A percentile compares a stretch with the other conserved stretches of the same genome.
Evolutionary conservation across 129 eudicot genomes (phyloP).

Genomic region (Solidago caesia): DNA sequence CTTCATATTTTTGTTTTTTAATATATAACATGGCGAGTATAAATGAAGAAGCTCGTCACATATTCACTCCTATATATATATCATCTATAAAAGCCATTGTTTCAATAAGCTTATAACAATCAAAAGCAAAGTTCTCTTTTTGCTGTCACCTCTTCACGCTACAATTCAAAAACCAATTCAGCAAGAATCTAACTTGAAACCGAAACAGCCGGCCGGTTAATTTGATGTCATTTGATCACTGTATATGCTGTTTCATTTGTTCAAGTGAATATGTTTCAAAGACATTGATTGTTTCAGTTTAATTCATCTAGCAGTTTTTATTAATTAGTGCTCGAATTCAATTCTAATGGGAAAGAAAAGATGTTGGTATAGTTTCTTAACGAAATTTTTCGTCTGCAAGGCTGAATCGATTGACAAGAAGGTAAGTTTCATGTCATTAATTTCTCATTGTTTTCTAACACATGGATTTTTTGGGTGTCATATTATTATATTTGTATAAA

Average conservation of each 20-base stretch:
- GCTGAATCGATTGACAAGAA: conserved; percentile 45
- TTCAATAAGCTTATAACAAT: conserved; percentile 5
- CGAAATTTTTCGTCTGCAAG: conserved; percentile 54
- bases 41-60: too few species aligned
- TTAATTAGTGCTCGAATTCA: not conserved
- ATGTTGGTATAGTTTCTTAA: conserved; percentile 56
- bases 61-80: not conserved
- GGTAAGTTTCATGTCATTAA: conserved; percentile 26
- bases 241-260: conserved; percentile 2
- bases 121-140: not conserved
- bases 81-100: conserved; percentile 18
- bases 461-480: not conserved
- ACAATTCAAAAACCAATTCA: not conserved
- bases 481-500: not conserved
- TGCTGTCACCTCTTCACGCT: not conserved
- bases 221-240: not conserved
- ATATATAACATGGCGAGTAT: too few species aligned
- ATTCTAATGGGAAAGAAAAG: conserved; percentile 61
- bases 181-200: not conserved
- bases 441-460: not conserved
- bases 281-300: conserved; percentile 7
- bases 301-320: not conserved
- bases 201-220: not conserved
- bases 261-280: conserved; percentile 12
- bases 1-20: too few species aligned